Base-by-base conservation (phyloP, 1,139 yeast species). In the Wickerhamiella pararugosa region DNA sequence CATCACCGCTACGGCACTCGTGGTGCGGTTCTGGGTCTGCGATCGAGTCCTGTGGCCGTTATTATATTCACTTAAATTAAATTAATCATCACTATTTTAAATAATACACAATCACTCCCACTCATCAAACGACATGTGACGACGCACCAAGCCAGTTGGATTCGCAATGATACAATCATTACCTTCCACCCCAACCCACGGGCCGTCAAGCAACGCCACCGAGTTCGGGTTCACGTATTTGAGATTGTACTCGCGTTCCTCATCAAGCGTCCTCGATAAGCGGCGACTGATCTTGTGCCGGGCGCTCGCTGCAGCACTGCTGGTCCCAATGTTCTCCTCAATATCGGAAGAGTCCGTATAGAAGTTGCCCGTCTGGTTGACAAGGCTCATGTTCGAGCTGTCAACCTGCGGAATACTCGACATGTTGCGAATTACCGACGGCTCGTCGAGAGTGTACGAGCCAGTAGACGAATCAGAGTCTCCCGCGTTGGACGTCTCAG, bases 151-250 rank as follows among this genome's bases (percentile, higher is more conserved):
- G 4, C 84, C 83, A 49, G 76, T 79, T 9, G 63, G 61, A 45
- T 76, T 71, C 25, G 79, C 76, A 52, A 76, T 64, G 32, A 79
- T 64, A 31, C 77, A 71, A 45, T 74, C 78, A 42, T 72, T 70
- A 1, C 76, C 75, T 49, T 79, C 86, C 15, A 78, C 66, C 1
- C 73, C 82, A 38, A 81, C 67, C 72, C 86, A 71, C 0, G 95
- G 94, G 0, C 94, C 93, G 49, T 84, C 94, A 39, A 86, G 61
- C 7, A 73, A 71, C 44, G 71, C 72, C 1, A 77, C 66, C 50
- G 83, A 62, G 52, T 73, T 73, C 3, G 95, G 94, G 58, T 82
- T 86, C 42, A 76, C 78, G 53, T 84, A 87, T 5, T 73, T 73
- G 49, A 75, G 83, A 49, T 76, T 69, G 36, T 69, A 58, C 52